Conservation (phyloP, 2,329 filamentous ascomycete species). For the Verticillium dahliae region DNA sequence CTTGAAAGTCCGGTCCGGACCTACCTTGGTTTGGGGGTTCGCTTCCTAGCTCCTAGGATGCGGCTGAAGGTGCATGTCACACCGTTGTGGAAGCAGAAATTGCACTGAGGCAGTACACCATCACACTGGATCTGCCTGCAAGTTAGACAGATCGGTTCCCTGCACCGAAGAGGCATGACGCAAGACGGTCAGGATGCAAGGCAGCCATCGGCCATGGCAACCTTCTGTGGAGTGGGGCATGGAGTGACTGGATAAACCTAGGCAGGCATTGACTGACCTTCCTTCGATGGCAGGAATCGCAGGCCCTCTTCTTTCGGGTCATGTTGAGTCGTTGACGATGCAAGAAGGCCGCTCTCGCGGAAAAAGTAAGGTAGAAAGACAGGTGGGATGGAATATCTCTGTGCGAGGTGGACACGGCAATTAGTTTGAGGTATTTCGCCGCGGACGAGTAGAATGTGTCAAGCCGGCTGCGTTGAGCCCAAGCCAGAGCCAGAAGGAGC, state of each 20-base stretch:
- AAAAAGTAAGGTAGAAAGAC: neutral
- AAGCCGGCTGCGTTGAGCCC: neutral
- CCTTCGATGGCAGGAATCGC: constrained; percentile 41
- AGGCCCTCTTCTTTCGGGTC: constrained; percentile 27
- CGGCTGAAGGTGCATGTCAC: constrained; percentile 37
- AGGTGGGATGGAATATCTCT: neutral
- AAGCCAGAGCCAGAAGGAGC: too few relatives aligned
- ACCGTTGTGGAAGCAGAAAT: constrained; percentile 43
- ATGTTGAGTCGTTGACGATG: neutral
- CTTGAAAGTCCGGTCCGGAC: neutral
- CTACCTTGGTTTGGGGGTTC: constrained; percentile 5
- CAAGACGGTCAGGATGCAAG: neutral
- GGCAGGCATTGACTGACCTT: constrained; percentile 28
- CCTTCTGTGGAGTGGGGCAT: neutral
- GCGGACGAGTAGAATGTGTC: neutral
- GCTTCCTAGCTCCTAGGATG: constrained; percentile 8
- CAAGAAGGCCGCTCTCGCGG: neutral
- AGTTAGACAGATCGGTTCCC: constrained; percentile 3
- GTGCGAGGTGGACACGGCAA: neutral
- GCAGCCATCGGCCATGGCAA: too few relatives aligned
- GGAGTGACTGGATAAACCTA: neutral
- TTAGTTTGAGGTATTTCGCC: neutral
- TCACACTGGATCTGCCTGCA: constrained; percentile 42
- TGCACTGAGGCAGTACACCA: constrained; percentile 32
- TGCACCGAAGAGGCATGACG: neutral